Conservation (phyloP, 2,329 filamentous ascomycete genomes). For the Pseudogymnoascus destructans region DNA sequence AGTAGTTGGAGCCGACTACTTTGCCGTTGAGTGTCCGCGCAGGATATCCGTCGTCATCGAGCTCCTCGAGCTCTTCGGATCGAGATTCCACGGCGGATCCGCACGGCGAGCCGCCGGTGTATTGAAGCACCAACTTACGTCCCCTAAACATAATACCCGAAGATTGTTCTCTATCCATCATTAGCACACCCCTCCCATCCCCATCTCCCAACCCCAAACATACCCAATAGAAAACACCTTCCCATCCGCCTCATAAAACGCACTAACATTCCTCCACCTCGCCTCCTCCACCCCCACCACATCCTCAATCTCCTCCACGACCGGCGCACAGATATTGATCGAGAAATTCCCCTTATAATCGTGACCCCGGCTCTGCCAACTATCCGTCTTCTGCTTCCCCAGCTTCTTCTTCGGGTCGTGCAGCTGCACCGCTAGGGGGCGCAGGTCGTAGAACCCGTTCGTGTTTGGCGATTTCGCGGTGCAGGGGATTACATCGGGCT, state of each 20-base stretch:
- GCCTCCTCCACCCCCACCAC: slow-evolving; percentile 50
- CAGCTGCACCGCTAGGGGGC: slow-evolving; percentile 21
- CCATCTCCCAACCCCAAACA: slow-evolving; percentile 24
- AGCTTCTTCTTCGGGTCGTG: slow-evolving; percentile 26
- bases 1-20: not conserved
- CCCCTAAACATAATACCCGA: slow-evolving; percentile 46
- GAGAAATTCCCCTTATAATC: slow-evolving; percentile 76
- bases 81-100: slow-evolving; percentile 29
- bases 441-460: slow-evolving; percentile 24
- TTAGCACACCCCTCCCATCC: slow-evolving; percentile 10
- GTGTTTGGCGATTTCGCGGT: slow-evolving; percentile 23
- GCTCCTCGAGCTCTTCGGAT: slow-evolving; percentile 26
- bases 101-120: slow-evolving; percentile 65
- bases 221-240: slow-evolving; percentile 65
- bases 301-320: slow-evolving; percentile 51
- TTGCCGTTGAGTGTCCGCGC: slow-evolving; percentile 17
- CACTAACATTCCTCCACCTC: slow-evolving; percentile 62
- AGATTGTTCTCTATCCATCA: slow-evolving; percentile 39
- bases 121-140: slow-evolving; percentile 64
- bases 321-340: slow-evolving; percentile 65
- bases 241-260: slow-evolving; percentile 55
- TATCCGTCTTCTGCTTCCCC: slow-evolving; percentile 42
- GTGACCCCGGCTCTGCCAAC: slow-evolving; percentile 54
- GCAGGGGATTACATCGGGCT: slow-evolving; percentile 22
- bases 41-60: slow-evolving; percentile 25